Evolutionary conservation across 148 eudicot species (phyloP).

Genomic region (Spergularia marina): DNA sequence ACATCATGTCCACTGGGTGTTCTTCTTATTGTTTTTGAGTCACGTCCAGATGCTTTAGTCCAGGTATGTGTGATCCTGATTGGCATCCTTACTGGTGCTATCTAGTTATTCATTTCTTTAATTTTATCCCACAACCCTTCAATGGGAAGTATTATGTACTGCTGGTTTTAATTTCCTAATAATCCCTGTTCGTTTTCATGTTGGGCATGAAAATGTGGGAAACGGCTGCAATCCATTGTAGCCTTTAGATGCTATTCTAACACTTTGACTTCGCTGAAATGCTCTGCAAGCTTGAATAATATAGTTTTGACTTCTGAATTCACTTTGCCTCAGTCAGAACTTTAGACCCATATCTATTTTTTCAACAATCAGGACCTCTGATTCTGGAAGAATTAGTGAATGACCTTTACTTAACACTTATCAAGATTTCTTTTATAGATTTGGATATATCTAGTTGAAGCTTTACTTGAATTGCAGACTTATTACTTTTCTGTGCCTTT

Average conservation of each 20-base stretch:
- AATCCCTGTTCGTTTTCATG: background rate
- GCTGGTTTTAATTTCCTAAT: background rate
- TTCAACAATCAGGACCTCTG: background rate
- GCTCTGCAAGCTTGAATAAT: too few species aligned
- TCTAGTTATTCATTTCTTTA: background rate
- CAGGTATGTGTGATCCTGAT: slow-evolving; percentile 46
- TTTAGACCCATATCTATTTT: background rate
- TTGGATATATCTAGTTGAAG: background rate
- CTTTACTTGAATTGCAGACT: background rate
- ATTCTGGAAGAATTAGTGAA: background rate
- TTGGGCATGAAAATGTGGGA: background rate
- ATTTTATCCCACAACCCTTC: background rate
- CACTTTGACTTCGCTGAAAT: background rate
- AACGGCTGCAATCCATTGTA: background rate
- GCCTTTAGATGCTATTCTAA: background rate
- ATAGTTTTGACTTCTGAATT: too few species aligned
- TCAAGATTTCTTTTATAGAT: too few species aligned
- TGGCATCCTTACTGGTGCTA: background rate
- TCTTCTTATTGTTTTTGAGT: slow-evolving; percentile 89
- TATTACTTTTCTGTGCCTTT: background rate
- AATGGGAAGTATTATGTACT: background rate
- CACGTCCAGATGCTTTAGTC: slow-evolving; percentile 97
- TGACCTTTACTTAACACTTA: background rate
- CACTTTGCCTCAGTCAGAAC: background rate
- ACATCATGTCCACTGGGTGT: slow-evolving; percentile 89